A percentile compares a stretch with the other conserved stretches of the same genome.
These are phyloP conservation scores for Verticillium albo-atrum DNA, from an alignment of 2,329 filamentous ascomycete species.

Conservation along the genomic window DNA sequence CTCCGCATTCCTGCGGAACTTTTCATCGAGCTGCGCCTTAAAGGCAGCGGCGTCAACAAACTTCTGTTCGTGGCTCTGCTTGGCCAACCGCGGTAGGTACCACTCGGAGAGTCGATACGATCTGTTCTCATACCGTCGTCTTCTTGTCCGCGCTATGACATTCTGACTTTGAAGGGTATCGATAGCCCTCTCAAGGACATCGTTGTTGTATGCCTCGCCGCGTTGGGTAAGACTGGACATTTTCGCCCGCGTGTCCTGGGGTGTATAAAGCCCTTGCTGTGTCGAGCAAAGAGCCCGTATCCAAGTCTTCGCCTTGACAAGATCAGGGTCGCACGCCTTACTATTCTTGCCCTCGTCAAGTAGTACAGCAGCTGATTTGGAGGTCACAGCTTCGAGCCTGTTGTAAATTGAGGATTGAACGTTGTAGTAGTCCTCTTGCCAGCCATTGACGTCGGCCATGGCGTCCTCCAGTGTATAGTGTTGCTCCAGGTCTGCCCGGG, in stretches of 20 bases:
- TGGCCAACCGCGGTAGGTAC: constrained; percentile 52
- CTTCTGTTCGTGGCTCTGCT: constrained; percentile 49
- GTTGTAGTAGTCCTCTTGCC: constrained; percentile 55
- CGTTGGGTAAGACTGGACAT: constrained; percentile 43
- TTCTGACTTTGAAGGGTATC: constrained; percentile 42
- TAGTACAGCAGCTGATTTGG: constrained; percentile 37
- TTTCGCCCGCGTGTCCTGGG: constrained; percentile 27
- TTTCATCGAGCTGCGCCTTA: constrained; percentile 55
- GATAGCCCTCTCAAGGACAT: constrained; percentile 43
- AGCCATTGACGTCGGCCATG: constrained; percentile 30
- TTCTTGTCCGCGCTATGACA: constrained; percentile 57
- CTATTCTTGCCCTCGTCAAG: constrained; percentile 14
- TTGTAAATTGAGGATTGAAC: constrained; percentile 49
- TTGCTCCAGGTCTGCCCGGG: constrained; percentile 37
- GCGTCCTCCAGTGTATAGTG: constrained; percentile 35
- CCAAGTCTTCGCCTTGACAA: constrained; percentile 52
- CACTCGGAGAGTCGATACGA: constrained; percentile 60
- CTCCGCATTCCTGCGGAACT: constrained; percentile 39
- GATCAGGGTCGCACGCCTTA: constrained; percentile 14
- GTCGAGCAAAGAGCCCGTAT: constrained; percentile 55
- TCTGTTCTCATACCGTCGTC: constrained; percentile 52
- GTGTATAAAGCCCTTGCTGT: constrained; percentile 41
- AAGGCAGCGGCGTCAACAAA: constrained; percentile 54
- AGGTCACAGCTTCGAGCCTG: constrained; percentile 50
- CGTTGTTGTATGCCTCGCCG: constrained; percentile 33